Conservation (phyloP, 106 monocot genomes). For the Narthecium ossifragum region DNA sequence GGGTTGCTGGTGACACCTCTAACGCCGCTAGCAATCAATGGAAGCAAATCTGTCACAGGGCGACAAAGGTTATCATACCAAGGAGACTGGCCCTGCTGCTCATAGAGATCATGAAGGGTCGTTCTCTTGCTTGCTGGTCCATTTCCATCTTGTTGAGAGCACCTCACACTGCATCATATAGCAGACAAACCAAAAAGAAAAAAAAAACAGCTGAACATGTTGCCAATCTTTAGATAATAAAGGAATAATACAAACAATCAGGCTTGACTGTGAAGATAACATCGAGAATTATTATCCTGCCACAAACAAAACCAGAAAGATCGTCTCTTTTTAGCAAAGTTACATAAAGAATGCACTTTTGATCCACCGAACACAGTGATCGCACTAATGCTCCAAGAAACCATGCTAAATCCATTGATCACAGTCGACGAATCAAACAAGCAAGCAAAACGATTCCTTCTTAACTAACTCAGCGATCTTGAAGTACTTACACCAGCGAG, state of each 20-base stretch:
- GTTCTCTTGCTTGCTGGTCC: slow-evolving; percentile 55
- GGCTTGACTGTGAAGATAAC: not conserved
- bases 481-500: slow-evolving; percentile 35
- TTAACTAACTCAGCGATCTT: not conserved
- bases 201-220: not conserved
- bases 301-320: not conserved
- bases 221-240: no score
- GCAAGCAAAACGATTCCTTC: not conserved
- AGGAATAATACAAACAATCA: no score
- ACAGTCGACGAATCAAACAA: no score
- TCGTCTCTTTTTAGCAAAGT: not conserved
- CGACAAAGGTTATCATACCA: slow-evolving; percentile 98
- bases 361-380: not conserved
- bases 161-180: slow-evolving; percentile 37
- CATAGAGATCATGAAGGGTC: slow-evolving; percentile 80
- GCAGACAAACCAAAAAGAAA: not conserved
- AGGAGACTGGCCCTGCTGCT: slow-evolving; percentile 82
- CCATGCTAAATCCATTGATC: no score
- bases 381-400: not conserved
- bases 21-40: slow-evolving; percentile 75
- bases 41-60: slow-evolving; percentile 79
- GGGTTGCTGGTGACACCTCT: slow-evolving; percentile 98
- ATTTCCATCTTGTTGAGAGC: slow-evolving; percentile 60
- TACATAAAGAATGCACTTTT: not conserved
- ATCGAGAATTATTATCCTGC: not conserved